These are phyloP conservation scores for Phalaenopsis equestris DNA, from an alignment of 106 monocot species.

Conservation along the genomic window DNA sequence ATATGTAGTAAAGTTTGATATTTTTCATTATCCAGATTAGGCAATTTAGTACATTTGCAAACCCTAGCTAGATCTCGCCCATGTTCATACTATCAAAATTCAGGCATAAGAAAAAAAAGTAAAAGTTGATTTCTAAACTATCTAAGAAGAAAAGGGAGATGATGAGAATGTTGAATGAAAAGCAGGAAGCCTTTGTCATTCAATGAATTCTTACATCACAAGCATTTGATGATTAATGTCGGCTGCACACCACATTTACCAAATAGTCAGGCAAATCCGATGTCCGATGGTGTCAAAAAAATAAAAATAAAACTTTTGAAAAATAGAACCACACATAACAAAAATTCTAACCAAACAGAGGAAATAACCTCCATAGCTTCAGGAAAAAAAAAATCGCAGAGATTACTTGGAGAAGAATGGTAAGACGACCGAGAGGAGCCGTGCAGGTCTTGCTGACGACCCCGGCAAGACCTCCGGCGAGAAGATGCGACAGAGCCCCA, in stretches of 20 bases:
- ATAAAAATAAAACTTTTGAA: too few species aligned
- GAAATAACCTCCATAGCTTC: neutral
- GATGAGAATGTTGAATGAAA: neutral
- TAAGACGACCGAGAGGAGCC: conserved; percentile 89
- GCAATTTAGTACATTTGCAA: neutral
- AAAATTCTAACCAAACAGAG: neutral
- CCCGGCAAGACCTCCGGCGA: conserved; percentile 84
- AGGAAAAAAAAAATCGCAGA: neutral
- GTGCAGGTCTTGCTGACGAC: conserved; percentile 99
- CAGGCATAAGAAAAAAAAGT: neutral
- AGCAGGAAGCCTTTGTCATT: neutral
- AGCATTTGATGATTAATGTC: neutral
- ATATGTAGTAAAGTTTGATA: too few species aligned
- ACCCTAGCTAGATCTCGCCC: neutral
- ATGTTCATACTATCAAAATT: neutral
- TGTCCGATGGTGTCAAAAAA: neutral
- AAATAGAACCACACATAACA: neutral
- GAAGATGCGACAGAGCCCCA: conserved; percentile 48
- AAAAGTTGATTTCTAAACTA: neutral
- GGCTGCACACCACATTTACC: neutral
- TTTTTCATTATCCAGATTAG: neutral
- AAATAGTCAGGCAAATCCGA: neutral
- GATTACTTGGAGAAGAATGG: conserved; percentile 89
- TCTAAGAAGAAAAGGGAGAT: neutral
- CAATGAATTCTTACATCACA: neutral